phyloP scores from a whole-genome alignment of 2,329 filamentous ascomycete species.

The Botrytis deweyae region DNA sequence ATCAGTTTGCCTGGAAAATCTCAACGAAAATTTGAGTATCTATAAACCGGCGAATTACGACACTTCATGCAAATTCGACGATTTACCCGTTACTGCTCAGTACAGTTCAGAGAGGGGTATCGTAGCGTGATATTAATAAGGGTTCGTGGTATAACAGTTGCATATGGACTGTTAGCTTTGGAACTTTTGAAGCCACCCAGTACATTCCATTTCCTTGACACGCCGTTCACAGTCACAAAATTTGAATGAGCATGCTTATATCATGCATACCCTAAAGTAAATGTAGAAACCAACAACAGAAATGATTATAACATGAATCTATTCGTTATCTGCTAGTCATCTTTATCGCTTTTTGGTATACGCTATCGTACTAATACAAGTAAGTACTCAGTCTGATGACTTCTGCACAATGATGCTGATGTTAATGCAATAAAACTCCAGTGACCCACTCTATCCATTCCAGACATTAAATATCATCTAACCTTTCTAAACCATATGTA shows the following conservation, averaged over 20 bases:
- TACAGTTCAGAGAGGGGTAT: neutral
- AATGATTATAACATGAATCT: neutral
- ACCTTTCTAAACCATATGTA: neutral
- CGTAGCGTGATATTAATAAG: neutral
- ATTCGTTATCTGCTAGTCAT: neutral
- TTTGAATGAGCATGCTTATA: neutral
- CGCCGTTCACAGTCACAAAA: neutral
- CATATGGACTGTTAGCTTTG: neutral
- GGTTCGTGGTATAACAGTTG: neutral
- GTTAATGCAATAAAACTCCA: neutral
- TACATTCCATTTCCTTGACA: neutral
- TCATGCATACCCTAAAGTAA: neutral
- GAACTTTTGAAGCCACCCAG: neutral
- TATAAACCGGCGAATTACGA: neutral
- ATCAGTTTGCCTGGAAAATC: no score
- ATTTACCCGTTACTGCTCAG: neutral
- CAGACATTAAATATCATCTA: neutral
- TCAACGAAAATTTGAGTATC: neutral
- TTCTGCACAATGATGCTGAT: neutral
- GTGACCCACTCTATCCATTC: neutral
- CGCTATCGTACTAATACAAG: neutral
- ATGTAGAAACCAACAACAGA: neutral
- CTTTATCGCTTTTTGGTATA: neutral
- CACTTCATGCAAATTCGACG: no score
- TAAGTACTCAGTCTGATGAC: neutral